Percentiles rank a stretch among this genome's conserved stretches.
These are phyloP conservation scores for Jatropha multifida DNA, from an alignment of 441 rosid species.

Conservation along the genomic window DNA sequence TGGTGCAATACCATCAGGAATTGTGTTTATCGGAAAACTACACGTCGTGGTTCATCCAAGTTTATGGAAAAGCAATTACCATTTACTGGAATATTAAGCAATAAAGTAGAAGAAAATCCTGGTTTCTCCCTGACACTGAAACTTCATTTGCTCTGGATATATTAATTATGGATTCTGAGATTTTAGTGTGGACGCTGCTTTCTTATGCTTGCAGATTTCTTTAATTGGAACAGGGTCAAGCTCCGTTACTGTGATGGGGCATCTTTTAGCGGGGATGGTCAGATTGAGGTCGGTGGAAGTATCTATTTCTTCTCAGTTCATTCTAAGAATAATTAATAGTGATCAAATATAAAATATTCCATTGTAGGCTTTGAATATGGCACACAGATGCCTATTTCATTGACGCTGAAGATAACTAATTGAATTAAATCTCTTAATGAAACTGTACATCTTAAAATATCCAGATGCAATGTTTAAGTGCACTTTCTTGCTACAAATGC, in stretches of 20 bases:
- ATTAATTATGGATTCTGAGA: neutral
- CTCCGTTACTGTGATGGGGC: constrained; percentile 97
- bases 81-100: constrained; percentile 78
- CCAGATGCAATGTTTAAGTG: neutral
- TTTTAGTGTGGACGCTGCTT: neutral
- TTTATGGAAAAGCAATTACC: constrained; percentile 77
- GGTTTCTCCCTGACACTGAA: constrained; percentile 31
- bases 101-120: constrained; percentile 66
- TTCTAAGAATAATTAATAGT: neutral
- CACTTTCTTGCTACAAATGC: neutral
- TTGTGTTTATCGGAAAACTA: constrained; percentile 69
- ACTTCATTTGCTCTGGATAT: constrained; percentile 10
- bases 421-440: neutral
- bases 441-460: neutral
- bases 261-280: constrained; percentile 79
- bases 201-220: constrained; percentile 61
- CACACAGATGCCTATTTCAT: no score
- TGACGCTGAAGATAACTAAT: neutral
- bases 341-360: constrained; percentile 8
- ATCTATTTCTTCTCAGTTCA: neutral
- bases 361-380: neutral
- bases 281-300: constrained; percentile 52
- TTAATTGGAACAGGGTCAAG: constrained; percentile 91
- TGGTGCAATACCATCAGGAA: constrained; percentile 75
- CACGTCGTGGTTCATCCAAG: constrained; percentile 70